These are phyloP conservation scores for Cutaneotrichosporon cutaneum DNA, from an alignment of 1,284 basidiomycete genomes.

Conservation along the genomic window DNA sequence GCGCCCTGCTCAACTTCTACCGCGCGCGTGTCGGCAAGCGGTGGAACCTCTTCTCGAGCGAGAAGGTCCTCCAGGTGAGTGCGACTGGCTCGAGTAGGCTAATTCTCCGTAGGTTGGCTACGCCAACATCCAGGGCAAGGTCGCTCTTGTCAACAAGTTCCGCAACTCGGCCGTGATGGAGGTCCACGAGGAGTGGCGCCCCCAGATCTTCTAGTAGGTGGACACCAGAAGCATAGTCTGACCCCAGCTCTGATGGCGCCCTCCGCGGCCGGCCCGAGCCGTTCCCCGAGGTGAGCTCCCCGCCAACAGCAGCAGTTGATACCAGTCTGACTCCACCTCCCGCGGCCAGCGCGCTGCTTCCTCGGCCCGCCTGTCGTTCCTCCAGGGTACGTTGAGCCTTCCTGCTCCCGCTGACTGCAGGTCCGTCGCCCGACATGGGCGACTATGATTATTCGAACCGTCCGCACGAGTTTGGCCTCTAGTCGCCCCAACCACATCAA, in stretches of 20 bases:
- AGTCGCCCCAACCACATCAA: neutral
- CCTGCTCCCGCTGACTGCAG: neutral
- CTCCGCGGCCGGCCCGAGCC: conserved; percentile 35
- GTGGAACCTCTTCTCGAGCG: conserved; percentile 52
- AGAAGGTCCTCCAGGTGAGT: conserved; percentile 51
- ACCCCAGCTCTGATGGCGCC: conserved; percentile 37
- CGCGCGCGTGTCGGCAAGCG: conserved; percentile 44
- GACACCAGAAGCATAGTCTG: neutral
- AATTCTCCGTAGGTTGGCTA: conserved; percentile 43
- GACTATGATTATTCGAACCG: conserved; percentile 17
- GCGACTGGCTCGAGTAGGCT: neutral
- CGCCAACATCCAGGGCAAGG: conserved; percentile 52
- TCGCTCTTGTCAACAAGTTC: conserved; percentile 50
- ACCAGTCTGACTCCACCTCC: conserved; percentile 18
- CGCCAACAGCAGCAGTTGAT: neutral
- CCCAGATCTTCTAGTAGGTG: conserved; percentile 49
- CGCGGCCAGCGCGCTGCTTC: conserved; percentile 10
- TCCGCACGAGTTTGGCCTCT: conserved; percentile 8
- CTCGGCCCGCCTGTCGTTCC: conserved; percentile 16
- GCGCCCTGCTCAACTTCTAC: conserved; percentile 43
- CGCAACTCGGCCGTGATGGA: conserved; percentile 51
- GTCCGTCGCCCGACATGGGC: neutral
- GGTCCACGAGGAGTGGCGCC: conserved; percentile 48
- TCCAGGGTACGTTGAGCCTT: neutral
- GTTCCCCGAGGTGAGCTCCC: neutral